These are phyloP conservation scores for Evernia prunastri DNA, from an alignment of 495 filamentous ascomycete genomes.

Conservation along the genomic window DNA sequence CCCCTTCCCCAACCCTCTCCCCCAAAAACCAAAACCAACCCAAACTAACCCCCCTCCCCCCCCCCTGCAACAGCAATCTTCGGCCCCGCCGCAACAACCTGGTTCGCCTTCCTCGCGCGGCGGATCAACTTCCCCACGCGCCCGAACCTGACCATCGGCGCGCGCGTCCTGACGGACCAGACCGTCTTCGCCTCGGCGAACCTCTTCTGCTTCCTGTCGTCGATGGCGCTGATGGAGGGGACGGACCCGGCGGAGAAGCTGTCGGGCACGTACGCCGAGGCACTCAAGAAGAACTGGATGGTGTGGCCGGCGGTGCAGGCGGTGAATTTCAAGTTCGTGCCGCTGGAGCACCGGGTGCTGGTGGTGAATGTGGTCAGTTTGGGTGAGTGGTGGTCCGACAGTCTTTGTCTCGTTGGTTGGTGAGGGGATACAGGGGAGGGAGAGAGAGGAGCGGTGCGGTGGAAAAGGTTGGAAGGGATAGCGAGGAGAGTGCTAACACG, in stretches of 20 bases:
- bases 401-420: too few relatives aligned
- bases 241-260: slow-evolving; percentile 63
- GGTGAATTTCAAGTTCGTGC: slow-evolving; percentile 86
- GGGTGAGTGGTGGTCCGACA: slow-evolving; percentile 59
- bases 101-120: slow-evolving; percentile 75
- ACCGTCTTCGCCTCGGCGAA: slow-evolving; percentile 77
- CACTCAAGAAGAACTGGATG: slow-evolving; percentile 78
- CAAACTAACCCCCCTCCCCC: slow-evolving; percentile 19
- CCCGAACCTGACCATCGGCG: slow-evolving; percentile 61
- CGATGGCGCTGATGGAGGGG: slow-evolving; percentile 87
- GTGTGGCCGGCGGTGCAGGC: slow-evolving; percentile 91
- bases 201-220: slow-evolving; percentile 73
- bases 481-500: neutral
- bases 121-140: slow-evolving; percentile 57
- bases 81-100: slow-evolving; percentile 81
- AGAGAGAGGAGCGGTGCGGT: too few relatives aligned
- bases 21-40: too few relatives aligned
- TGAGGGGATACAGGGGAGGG: neutral
- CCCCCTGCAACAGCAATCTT: slow-evolving; percentile 61
- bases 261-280: slow-evolving; percentile 55
- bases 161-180: slow-evolving; percentile 80
- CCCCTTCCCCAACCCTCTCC: neutral
- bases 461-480: too few relatives aligned
- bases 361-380: slow-evolving; percentile 80
- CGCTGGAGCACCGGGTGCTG: slow-evolving; percentile 75